Conservation (phyloP, 352 stramenopile species). For the Phytophthora ohioensis region DNA sequence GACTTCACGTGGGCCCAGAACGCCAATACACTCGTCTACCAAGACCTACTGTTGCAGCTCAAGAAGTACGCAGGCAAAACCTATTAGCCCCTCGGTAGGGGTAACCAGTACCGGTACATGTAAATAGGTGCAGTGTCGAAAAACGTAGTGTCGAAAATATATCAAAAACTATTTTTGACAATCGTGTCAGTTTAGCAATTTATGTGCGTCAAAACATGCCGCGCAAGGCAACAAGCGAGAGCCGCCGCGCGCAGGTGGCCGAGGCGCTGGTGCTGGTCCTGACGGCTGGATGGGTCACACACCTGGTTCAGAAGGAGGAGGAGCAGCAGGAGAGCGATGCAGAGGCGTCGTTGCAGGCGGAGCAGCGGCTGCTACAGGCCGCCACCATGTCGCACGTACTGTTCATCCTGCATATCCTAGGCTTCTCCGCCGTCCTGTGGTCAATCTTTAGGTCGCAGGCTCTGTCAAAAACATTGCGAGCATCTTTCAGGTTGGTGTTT, state of each 20-base stretch:
- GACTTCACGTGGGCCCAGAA: slow-evolving; percentile 64
- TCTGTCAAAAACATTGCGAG: slow-evolving; percentile 29
- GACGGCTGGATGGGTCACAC: slow-evolving; percentile 43
- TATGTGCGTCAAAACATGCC: slow-evolving; percentile 5
- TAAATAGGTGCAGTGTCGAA: background rate
- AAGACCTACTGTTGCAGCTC: slow-evolving; percentile 47
- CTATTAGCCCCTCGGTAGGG: slow-evolving; percentile 25
- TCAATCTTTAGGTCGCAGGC: slow-evolving; percentile 30
- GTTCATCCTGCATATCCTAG: slow-evolving; percentile 41
- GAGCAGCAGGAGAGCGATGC: slow-evolving; percentile 7
- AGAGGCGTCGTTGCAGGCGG: slow-evolving; percentile 12
- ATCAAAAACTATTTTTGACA: background rate
- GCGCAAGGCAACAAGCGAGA: slow-evolving; percentile 22
- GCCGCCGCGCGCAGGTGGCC: slow-evolving; percentile 33
- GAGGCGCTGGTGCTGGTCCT: slow-evolving; percentile 51
- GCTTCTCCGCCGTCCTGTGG: slow-evolving; percentile 37
- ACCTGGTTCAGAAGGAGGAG: slow-evolving; percentile 36
- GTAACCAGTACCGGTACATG: background rate
- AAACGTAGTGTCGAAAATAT: background rate
- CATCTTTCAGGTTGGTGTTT: slow-evolving; percentile 34
- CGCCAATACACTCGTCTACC: slow-evolving; percentile 43
- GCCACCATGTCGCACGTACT: slow-evolving; percentile 37
- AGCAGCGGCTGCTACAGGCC: slow-evolving; percentile 48
- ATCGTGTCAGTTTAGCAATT: background rate
- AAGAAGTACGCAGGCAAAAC: slow-evolving; percentile 44